Base-by-base conservation (phyloP, 805 yeast genomes). In the Sugiyamaella boreocaroliniensis region DNA sequence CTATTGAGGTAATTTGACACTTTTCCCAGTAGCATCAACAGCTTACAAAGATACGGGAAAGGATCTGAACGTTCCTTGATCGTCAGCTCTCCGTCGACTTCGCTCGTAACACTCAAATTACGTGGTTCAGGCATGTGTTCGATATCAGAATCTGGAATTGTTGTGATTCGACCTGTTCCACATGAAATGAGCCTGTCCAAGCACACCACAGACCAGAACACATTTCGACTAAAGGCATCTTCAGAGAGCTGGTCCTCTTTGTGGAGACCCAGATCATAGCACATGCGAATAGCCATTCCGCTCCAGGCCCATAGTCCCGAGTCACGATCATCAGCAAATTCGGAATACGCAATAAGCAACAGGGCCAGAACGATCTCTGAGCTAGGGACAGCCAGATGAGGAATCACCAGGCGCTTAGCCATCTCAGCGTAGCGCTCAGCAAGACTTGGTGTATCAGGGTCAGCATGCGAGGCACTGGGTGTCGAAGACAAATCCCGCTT, bases 291-390 rank as follows among this genome's bases (percentile, higher is more conserved):
- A 1, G 66, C 66, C 54, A 63, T 61, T 2, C 66, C 66, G 5
- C 61, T 55, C 66, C 66, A 63, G 22, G 60, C 53, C 66, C 66
- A 63, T 20, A 63, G 53, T 0, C 66, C 66, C 12, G 64, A 61
- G 48, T 63, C 66, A 12, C 64, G 49, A 29, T 63, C 66, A 18
- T 58, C 58, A 4, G 57, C 64, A 56, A 63, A 63, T 45, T 63
- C 66, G 29, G 56, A 55, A 49, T 63, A 63, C 3, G 66, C 66
- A 45, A 63, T 58, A 5, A 63, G 48, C n/a, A 63, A 51, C 19
- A 63, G 50, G 2, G 64, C 56, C 51, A 54, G 62, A 6, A 61
- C 65, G 11, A 61, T 61, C 40, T 62, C 66, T 11, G 60, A 58
- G 16, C 59, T 55, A 8, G 66, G 66, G 4, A 56, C 50, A 0